phyloP scores from a whole-genome alignment of 2,329 filamentous ascomycete genomes.

The Ascochyta koolunga region DNA sequence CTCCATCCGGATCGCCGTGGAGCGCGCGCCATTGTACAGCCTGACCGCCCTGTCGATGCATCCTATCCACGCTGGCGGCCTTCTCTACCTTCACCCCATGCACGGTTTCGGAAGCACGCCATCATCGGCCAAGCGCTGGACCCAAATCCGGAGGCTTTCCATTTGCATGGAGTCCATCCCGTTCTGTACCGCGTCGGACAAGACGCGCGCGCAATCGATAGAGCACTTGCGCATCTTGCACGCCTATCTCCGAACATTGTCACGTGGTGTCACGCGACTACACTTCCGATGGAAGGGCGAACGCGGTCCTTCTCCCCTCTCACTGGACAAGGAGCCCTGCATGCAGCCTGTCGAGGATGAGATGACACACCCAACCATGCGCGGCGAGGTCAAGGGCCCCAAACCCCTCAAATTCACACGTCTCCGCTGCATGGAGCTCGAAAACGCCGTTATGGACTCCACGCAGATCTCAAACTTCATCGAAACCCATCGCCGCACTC shows the following conservation, averaged over 20 bases:
- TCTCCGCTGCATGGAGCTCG: slow-evolving; percentile 71
- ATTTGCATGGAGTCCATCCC: slow-evolving; percentile 74
- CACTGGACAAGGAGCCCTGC: slow-evolving; percentile 72
- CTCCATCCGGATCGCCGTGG: slow-evolving; percentile 81
- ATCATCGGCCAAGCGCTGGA: slow-evolving; percentile 74
- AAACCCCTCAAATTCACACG: slow-evolving; percentile 66
- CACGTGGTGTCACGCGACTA: slow-evolving; percentile 69
- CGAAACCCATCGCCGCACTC: slow-evolving; percentile 66
- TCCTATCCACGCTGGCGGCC: slow-evolving; percentile 74
- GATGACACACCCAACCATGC: slow-evolving; percentile 40
- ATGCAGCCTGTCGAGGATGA: slow-evolving; percentile 60
- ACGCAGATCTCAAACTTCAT: slow-evolving; percentile 74
- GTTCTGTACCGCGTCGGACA: slow-evolving; percentile 59
- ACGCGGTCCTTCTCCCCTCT: slow-evolving; percentile 75
- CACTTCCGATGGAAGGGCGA: slow-evolving; percentile 77
- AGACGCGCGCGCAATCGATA: slow-evolving; percentile 67
- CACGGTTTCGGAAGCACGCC: slow-evolving; percentile 77
- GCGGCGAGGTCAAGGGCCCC: slow-evolving; percentile 41
- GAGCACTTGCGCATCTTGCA: slow-evolving; percentile 72
- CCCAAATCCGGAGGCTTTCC: slow-evolving; percentile 74
- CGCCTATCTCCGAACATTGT: slow-evolving; percentile 76
- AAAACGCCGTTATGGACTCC: slow-evolving; percentile 75
- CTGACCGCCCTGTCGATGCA: slow-evolving; percentile 74
- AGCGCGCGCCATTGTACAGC: slow-evolving; percentile 69
- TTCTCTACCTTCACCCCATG: slow-evolving; percentile 77